phyloP scores from a whole-genome alignment of 2,329 filamentous ascomycete genomes.

The Apiospora kogelbergensis region DNA sequence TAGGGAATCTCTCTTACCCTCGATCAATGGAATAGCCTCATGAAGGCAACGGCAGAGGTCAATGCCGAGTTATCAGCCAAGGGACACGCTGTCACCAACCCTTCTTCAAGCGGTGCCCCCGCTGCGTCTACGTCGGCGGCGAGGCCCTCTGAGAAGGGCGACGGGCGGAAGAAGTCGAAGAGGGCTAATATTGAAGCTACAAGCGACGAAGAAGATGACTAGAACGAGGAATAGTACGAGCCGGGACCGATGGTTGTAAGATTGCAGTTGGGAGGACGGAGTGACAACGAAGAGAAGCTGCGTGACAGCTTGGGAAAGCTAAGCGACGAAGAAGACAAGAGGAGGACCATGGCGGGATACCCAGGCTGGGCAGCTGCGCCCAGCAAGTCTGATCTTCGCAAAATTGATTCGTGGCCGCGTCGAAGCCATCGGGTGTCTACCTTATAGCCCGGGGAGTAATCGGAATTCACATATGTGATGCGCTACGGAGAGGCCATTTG shows the following conservation, averaged over 20 bases:
- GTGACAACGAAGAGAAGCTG: no score
- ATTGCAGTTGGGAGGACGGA: background rate
- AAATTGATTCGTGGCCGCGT: background rate
- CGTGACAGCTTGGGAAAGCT: background rate
- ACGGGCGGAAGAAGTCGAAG: constrained; percentile 35
- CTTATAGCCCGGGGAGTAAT: no score
- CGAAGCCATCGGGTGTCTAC: background rate
- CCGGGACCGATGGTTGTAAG: background rate
- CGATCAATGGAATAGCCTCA: constrained; percentile 60
- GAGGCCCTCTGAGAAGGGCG: constrained; percentile 30
- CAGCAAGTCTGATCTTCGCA: background rate
- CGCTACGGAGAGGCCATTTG: background rate
- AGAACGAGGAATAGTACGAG: background rate
- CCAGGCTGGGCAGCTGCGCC: background rate
- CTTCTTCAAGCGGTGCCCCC: constrained; percentile 28
- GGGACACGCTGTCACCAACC: constrained; percentile 42
- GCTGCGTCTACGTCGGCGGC: constrained; percentile 20
- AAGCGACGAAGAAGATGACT: constrained; percentile 55
- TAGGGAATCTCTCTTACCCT: constrained; percentile 67
- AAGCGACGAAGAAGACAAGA: background rate
- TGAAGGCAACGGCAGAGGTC: constrained; percentile 57
- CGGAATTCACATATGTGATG: background rate
- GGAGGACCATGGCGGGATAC: background rate
- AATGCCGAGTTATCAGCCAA: constrained; percentile 53
- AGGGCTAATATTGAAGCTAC: constrained; percentile 65